These are phyloP conservation scores for Candida tropicalis DNA, from an alignment of 1,139 yeast genomes.

Conservation along the genomic window DNA sequence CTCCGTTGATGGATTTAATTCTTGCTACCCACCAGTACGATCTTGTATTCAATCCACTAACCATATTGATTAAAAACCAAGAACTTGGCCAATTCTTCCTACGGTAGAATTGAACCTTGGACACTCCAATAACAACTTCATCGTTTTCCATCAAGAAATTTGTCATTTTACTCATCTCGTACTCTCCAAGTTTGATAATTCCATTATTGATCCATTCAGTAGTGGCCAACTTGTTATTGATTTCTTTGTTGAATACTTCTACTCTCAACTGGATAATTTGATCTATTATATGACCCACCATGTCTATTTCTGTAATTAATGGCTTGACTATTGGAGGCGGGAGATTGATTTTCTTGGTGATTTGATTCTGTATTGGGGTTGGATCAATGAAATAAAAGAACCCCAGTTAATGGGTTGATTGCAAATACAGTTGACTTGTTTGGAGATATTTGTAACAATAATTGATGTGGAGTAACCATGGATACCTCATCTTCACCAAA, in stretches of 20 bases:
- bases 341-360: conserved; percentile 37
- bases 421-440: conserved; percentile 40
- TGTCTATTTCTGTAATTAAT: conserved; percentile 33
- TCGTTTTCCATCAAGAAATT: conserved; percentile 12
- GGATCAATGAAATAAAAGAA: conserved; percentile 48
- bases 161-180: conserved; percentile 33
- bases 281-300: conserved; percentile 38
- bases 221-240: conserved; percentile 57
- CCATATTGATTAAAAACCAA: conserved; percentile 61
- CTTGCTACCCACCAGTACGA: conserved; percentile 68
- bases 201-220: conserved; percentile 70
- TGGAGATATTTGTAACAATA: conserved; percentile 38
- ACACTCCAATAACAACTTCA: conserved; percentile 1
- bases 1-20: conserved; percentile 59
- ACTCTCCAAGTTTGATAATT: conserved; percentile 50
- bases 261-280: conserved; percentile 50
- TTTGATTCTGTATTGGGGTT: conserved; percentile 38
- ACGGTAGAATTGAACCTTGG: conserved; percentile 53
- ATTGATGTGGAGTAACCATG: conserved; percentile 38
- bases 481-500: conserved; percentile 18
- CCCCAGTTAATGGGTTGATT: conserved; percentile 50
- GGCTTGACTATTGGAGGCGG: conserved; percentile 24
- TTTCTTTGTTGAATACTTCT: conserved; percentile 54
- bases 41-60: conserved; percentile 47
- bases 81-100: conserved; percentile 72